Conservation (phyloP, 257 asterid species). For the Knoxia roxburghii region DNA sequence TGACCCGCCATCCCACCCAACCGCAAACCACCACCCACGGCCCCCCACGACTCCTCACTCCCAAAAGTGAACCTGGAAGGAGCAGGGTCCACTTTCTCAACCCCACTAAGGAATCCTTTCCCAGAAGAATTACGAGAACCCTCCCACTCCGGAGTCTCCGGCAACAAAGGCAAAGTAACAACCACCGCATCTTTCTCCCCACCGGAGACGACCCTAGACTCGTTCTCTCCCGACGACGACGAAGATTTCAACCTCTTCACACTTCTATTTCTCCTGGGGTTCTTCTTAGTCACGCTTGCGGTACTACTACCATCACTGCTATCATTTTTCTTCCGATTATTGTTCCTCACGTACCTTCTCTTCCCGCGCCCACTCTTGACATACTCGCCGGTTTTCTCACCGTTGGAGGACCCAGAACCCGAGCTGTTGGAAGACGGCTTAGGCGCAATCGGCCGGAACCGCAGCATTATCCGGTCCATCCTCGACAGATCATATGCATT, state of each 20-base stretch:
- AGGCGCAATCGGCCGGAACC: constrained; percentile 79
- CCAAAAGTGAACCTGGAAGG: constrained; percentile 53
- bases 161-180: constrained; percentile 44
- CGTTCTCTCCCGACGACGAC: constrained; percentile 29
- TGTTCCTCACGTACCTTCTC: constrained; percentile 30
- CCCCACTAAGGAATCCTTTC: constrained; percentile 16
- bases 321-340: neutral
- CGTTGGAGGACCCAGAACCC: constrained; percentile 18
- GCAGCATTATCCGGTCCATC: constrained; percentile 51
- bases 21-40: neutral
- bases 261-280: neutral
- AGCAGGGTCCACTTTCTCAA: constrained; percentile 2
- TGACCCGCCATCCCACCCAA: constrained; percentile 5
- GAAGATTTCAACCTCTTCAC: constrained; percentile 21
- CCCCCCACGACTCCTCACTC: neutral
- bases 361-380: constrained; percentile 33
- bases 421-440: constrained; percentile 42
- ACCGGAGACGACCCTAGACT: constrained; percentile 8
- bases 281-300: neutral
- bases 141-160: constrained; percentile 31
- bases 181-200: constrained; percentile 19
- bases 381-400: constrained; percentile 18
- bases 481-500: constrained; percentile 45
- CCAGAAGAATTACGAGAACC: neutral
- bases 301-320: neutral